Evolutionary conservation across 2,329 filamentous ascomycete genomes (phyloP).

Genomic region (Colletotrichum costaricense): DNA sequence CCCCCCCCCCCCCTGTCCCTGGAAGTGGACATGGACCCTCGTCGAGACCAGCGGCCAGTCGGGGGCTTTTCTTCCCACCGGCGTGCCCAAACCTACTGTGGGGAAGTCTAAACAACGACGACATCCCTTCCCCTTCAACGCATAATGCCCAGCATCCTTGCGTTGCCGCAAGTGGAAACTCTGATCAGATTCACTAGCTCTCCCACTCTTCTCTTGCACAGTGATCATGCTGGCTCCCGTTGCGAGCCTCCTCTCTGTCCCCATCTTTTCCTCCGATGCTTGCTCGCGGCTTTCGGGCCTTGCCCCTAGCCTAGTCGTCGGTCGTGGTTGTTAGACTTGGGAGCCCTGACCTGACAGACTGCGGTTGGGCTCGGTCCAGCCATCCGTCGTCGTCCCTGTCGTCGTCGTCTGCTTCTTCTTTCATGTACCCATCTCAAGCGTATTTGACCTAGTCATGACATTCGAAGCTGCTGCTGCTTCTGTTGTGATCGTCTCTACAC

Average conservation of each 20-base stretch:
- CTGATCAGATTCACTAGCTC: conserved; percentile 40
- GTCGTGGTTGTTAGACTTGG: conserved; percentile 8
- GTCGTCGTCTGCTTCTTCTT: background rate
- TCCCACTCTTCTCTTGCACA: conserved; percentile 34
- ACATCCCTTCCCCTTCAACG: conserved; percentile 44
- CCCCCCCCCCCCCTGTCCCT: conserved; percentile 25
- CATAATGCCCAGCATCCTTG: conserved; percentile 46
- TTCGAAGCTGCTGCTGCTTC: conserved; percentile 23
- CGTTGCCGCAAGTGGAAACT: conserved; percentile 47
- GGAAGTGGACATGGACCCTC: conserved; percentile 31
- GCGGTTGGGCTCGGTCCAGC: conserved; percentile 26
- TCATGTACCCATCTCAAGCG: conserved; percentile 23
- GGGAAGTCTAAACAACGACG: conserved; percentile 47
- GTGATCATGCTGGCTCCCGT: conserved; percentile 41
- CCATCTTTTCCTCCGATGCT: conserved; percentile 34
- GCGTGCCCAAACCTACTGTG: conserved; percentile 46
- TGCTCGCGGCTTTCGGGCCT: conserved; percentile 30
- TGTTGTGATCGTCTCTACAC: conserved; percentile 35
- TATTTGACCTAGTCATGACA: conserved; percentile 31
- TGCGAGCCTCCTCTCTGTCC: conserved; percentile 39
- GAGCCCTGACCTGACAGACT: conserved; percentile 28
- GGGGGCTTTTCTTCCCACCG: conserved; percentile 41
- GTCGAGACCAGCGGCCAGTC: conserved; percentile 32
- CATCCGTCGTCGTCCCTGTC: conserved; percentile 18
- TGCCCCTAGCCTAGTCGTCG: conserved; percentile 32